Base-by-base conservation (phyloP, 2,329 filamentous ascomycete genomes). In the Hypoxylon sp. region DNA sequence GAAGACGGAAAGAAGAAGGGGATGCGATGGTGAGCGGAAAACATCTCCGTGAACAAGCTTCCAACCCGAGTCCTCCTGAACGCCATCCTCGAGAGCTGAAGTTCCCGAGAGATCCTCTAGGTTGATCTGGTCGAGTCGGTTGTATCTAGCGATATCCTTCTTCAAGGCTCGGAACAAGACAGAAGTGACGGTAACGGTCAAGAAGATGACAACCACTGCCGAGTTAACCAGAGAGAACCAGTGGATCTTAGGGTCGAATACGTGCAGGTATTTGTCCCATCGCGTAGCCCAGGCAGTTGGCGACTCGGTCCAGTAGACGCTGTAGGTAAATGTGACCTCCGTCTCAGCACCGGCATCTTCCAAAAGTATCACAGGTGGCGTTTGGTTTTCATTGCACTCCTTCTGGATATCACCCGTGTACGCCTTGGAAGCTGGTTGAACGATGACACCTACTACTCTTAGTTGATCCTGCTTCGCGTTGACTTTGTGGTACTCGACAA, bases 151-250 rank as follows among this genome's bases (percentile, higher is more conserved):
- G 71, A 99, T 97, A 68, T 99, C 94, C 78, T 96, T 97, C 72
- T 87, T 89, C 51, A 99, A 77, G 1, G 93, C 91, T 44, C 93
- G 84, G 47, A 96, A 78, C 11, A 99, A 79, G 35, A 97, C 90
- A n/a, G 92, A 96, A 72, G 88, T 88, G 58, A 99, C 94, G 64
- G 94, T 96, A 34, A 91, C 83, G 25, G 93, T 87, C 29, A 97
- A 79, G 73, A 97, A 94, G 37, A 96, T 81, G 40, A 99, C 92
- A 56, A 99, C 96, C 32, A 97, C 86, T 38, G 94, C 90, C 25
- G 92, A 97, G 73, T 96, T 96, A 74, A 97, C 89, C 38, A 99
- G 84, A 52, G 92, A 97, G 77, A 97, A 96, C 94, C 94, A 99
- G 72, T 99, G 94, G 64, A 99, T 97, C 78, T 94, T 95, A 42